Evolutionary conservation across 352 stramenopile genomes (phyloP), one percentile per base, ranked within the genome.

Genomic region (Hyaloperonospora arabidopsidis): DNA sequence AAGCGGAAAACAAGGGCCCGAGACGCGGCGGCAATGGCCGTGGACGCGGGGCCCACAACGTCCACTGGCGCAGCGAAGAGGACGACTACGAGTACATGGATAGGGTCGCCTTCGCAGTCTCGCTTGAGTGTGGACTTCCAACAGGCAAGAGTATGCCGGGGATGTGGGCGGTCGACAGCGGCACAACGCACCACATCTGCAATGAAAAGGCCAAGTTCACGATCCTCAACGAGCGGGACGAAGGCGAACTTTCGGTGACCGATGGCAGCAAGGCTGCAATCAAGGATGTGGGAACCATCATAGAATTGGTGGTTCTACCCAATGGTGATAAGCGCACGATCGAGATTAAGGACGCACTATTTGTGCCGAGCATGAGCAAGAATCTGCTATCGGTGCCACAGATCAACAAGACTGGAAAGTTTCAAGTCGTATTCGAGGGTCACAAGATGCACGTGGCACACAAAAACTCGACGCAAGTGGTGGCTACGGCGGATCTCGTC

Each of bases 341-440:
- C 36, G 14, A 41, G 45, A 55, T 55, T 19, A 49, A 61, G 54
- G 11, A 55, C 17, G 54, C 45, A 29, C 46, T 61, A 17, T 59
- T 48, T 25, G 34, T 59, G 43, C 52, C 52, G 3, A 48, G 6
- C 1, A 58, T 58, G 52, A 47, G 17, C 52, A 52, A 58, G 34
- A 8, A 32, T 8, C 25, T 32, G 8, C 8, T 32, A 0, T 32
- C 25, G 25, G 25, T 32, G 8, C 25, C n/a, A 13, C 35, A 4
- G 35, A 32, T 32, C 25, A 32, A 32, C 25, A 32, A 32, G 25
- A 32, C 8, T n/a, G n/a, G n/a, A n/a, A n/a, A n/a, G n/a, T n/a
- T 32, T 32, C 25, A 32, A 32, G 25, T 32, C 4, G 25, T 8
- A 8, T 8, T 32, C 25, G 4, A 32, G 8, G 25, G 25, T 8